Evolutionary conservation across 1,284 basidiomycete genomes (phyloP), one percentile per base, ranked within the genome.

Genomic region (Trichosporon sp.): DNA sequence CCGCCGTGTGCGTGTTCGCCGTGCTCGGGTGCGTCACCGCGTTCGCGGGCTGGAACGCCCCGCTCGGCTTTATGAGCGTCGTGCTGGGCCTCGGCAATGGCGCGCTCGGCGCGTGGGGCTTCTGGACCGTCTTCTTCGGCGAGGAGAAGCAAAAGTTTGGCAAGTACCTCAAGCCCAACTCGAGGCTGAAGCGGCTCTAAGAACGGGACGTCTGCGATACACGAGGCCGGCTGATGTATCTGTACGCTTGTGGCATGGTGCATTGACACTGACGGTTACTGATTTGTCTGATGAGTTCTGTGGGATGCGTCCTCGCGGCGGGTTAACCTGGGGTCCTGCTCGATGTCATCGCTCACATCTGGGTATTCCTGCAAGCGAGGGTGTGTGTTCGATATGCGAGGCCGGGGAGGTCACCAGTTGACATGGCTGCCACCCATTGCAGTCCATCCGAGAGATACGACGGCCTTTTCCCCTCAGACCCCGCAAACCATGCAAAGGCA

Each of bases 171-270:
- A 72, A 75, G 65, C 62, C 67, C 38, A 74, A 76, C 68, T 66
- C 66, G 62, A 53, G 72, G 11, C 35, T 71, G n/a, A 73, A 71
- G 68, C 65, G 64, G 29, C 64, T 73, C 6, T 73, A 66, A 60
- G 15, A 25, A 5, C 9, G 23, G 47, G 23, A 32, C 7, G 13
- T 31, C 8, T 32, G 32, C 15, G 21, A 21, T 11, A 60, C 15
- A 91, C 78, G 42, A 91, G 88, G 23, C 83, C 76, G 88, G 86
- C 77, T 91, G 90, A 74, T 88, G 87, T 0, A 51, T 51, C 47
- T 51, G 18, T 51, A 51, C 47, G 18, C 47, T 3, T 18, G n/a
- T 42, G 38, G n/a, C 38, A 42, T 42, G n/a, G n/a, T n/a, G n/a
- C n/a, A n/a, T n/a, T n/a, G n/a, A n/a, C n/a, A n/a, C n/a, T n/a